Evolutionary conservation across 371 early-diverging fungal genomes (phyloP).

Genomic region (Circinella minor): DNA sequence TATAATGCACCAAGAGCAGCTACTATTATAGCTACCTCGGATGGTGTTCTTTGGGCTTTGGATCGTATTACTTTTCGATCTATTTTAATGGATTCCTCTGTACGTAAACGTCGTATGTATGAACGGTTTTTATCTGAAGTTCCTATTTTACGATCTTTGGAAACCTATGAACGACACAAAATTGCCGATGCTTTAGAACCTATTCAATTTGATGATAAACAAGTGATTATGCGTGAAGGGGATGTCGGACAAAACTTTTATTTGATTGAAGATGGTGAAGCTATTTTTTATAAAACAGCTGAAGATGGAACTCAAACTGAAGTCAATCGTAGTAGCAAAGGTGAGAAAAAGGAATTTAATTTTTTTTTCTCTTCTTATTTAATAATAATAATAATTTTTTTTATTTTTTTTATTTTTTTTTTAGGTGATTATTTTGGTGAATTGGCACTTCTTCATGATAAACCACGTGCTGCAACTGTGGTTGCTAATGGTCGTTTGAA

Average conservation of each 20-base stretch:
- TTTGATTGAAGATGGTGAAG: slow-evolving; percentile 91
- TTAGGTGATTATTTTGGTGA: slow-evolving; percentile 50
- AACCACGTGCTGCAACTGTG: slow-evolving; percentile 92
- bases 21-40: slow-evolving; percentile 71
- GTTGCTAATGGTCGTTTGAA: slow-evolving; percentile 88
- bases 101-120: slow-evolving; percentile 78
- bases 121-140: slow-evolving; percentile 79
- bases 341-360: slow-evolving; percentile 54
- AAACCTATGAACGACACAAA: slow-evolving; percentile 77
- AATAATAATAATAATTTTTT: too few relatives aligned
- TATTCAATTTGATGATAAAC: slow-evolving; percentile 66
- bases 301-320: slow-evolving; percentile 75
- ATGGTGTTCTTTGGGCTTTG: slow-evolving; percentile 82
- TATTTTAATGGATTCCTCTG: slow-evolving; percentile 78
- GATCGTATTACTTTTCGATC: slow-evolving; percentile 82
- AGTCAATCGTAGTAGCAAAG: slow-evolving; percentile 79
- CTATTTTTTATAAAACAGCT: slow-evolving; percentile 42
- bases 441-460: slow-evolving; percentile 89
- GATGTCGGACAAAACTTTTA: slow-evolving; percentile 67
- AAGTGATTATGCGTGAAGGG: slow-evolving; percentile 74
- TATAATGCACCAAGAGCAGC: slow-evolving; percentile 92
- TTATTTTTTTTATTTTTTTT: background rate
- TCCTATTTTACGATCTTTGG: slow-evolving; percentile 66
- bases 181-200: slow-evolving; percentile 85
- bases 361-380: too few relatives aligned